Conservation (phyloP, 2,329 filamentous ascomycete genomes). For the Endoconidiophora polonica region DNA sequence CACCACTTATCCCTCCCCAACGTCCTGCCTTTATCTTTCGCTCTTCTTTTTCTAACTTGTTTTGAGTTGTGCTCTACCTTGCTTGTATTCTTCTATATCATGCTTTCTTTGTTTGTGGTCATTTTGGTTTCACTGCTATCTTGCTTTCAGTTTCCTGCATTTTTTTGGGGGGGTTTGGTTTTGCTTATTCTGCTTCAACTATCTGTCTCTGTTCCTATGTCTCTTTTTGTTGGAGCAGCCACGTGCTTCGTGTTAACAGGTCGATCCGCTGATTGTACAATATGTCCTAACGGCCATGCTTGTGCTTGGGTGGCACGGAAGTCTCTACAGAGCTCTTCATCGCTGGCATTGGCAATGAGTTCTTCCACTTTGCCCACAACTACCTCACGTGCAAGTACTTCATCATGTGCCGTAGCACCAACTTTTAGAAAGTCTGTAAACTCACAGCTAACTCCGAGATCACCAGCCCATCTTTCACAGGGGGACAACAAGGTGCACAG, state of each 20-base stretch:
- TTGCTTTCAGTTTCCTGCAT: no score
- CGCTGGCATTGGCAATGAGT: background rate
- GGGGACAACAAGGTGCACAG: background rate
- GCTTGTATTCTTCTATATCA: no score
- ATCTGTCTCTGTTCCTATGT: no score
- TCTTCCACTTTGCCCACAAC: background rate
- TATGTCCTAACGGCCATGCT: background rate
- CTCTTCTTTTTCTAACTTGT: no score
- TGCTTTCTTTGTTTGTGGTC: no score
- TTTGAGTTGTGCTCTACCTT: no score
- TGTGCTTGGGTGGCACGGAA: background rate
- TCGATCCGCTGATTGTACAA: background rate
- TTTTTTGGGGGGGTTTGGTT: no score
- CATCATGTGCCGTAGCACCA: background rate
- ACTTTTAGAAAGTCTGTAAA: background rate
- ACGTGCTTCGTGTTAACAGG: background rate
- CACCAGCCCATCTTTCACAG: background rate
- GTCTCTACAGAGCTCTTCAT: background rate
- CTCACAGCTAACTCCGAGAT: constrained; percentile 2
- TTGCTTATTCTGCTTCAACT: no score
- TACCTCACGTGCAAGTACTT: background rate
- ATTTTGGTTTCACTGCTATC: no score
- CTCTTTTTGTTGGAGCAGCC: background rate
- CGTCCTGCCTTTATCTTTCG: no score
- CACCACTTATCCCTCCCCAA: no score